Percentiles rank a stretch among this genome's conserved stretches.
Evolutionary conservation across 805 yeast species (phyloP).

Genomic region (Kuraishia hungarica): DNA sequence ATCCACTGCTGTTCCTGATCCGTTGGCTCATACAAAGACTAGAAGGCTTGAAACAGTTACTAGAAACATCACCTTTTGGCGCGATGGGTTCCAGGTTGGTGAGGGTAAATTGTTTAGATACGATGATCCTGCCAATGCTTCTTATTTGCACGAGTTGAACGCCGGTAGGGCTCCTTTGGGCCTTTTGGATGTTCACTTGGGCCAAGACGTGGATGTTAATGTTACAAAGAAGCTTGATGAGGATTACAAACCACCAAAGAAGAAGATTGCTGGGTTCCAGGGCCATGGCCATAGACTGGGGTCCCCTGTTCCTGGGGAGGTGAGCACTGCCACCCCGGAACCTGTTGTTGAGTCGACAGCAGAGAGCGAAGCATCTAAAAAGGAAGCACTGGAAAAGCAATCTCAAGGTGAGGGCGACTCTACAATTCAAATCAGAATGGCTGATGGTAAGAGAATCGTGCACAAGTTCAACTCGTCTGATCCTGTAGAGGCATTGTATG

Average conservation of each 20-base stretch:
- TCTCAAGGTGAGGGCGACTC: constrained; percentile 49
- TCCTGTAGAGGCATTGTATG: constrained; percentile 57
- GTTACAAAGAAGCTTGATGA: constrained; percentile 79
- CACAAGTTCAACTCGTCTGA: constrained; percentile 58
- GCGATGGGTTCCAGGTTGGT: constrained; percentile 91
- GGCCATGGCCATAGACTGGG: constrained; percentile 87
- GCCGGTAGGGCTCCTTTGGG: constrained; percentile 88
- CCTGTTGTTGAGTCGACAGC: constrained; percentile 11
- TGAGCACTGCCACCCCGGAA: constrained; percentile 10
- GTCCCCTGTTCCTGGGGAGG: constrained; percentile 77
- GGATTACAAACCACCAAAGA: constrained; percentile 52
- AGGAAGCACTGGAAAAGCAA: too few species aligned
- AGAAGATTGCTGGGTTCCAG: constrained; percentile 52
- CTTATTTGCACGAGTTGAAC: constrained; percentile 70
- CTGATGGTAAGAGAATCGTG: constrained; percentile 66
- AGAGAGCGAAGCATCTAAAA: constrained; percentile 14
- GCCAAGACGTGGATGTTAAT: constrained; percentile 89
- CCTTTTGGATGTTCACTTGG: constrained; percentile 72
- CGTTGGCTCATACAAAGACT: constrained; percentile 14
- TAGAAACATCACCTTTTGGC: constrained; percentile 90
- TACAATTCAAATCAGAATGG: constrained; percentile 72
- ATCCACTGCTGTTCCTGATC: constrained; percentile 22
- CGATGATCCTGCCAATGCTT: constrained; percentile 86
- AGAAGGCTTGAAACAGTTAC: constrained; percentile 41
- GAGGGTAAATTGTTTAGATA: constrained; percentile 82